Base-by-base conservation (phyloP, 1,139 yeast genomes). In the Arxiozyma bovina region DNA sequence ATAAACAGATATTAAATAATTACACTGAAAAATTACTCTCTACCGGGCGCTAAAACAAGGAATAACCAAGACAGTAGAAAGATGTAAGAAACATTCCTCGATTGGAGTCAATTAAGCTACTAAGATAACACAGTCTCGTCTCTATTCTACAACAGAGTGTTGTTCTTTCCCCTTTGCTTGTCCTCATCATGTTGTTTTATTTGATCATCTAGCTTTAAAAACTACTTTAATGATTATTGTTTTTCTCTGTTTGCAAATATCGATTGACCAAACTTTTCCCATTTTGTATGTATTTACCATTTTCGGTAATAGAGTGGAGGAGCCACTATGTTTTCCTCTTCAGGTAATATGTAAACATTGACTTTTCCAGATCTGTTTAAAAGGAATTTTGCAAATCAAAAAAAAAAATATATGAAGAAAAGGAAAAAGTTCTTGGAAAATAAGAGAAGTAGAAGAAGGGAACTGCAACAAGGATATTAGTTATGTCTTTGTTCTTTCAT, bases 301-400 rank as follows among this genome's bases (percentile, higher is more conserved):
- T 34, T 34, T 34, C 4, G 40, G 40, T 34, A 34, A 34, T 34
- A 3, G 4, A 34, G n/a, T 34, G 40, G n/a, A 34, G 40, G n/a
- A 15, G 2, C n/a, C 40, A 34, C 40, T 34, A 34, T 34, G n/a
- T 34, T 34, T 34, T 3, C 40, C n/a, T 42, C 21, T 48, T 51
- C 23, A 9, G 55, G 55, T 40, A 51, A 51, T 21, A 51, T 8
- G 45, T 51, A 47, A 54, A 54, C 50, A 53, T 34, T 44, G 50
- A 49, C 11, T 34, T 34, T 34, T 15, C n/a, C 40, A 34, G 40
- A 34, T 34, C n/a, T 34, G 40, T 34, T 34, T 8, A 34, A 34
- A 34, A 34, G 12, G n/a, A 15, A 34, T 15, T 34, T 34, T 34
- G 3, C n/a, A 12, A 34, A 34, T 4, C 4, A 2, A 27, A 43